phyloP scores from a whole-genome alignment of 2,329 filamentous ascomycete genomes.

The Exserohilum turcica region DNA sequence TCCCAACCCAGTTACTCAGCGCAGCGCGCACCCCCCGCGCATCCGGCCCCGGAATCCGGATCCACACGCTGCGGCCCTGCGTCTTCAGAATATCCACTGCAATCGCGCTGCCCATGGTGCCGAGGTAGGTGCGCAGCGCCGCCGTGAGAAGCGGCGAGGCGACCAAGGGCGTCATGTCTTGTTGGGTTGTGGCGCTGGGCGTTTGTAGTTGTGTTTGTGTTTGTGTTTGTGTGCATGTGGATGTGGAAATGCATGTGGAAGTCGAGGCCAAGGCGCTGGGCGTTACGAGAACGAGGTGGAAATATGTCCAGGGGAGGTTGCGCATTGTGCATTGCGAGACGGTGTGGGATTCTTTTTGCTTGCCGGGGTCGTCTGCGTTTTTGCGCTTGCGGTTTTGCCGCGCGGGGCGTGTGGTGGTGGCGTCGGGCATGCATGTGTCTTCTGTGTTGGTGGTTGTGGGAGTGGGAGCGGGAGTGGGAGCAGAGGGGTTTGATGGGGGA shows the following conservation, averaged over 20 bases:
- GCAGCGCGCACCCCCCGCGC: constrained; percentile 28
- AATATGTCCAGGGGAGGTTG: constrained; percentile 48
- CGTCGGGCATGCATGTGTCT: constrained; percentile 2
- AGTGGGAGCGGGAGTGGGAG: too few species aligned
- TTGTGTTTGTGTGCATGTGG: too few species aligned
- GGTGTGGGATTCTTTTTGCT: constrained; percentile 17
- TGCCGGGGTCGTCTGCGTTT: constrained; percentile 11
- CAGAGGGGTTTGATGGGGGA: not conserved
- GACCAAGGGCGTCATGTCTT: constrained; percentile 63
- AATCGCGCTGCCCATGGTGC: constrained; percentile 69
- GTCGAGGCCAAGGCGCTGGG: constrained; percentile 8
- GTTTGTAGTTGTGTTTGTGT: too few species aligned
- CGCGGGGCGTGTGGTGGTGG: not conserved
- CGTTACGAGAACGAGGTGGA: constrained; percentile 48
- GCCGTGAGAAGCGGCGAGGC: constrained; percentile 66
- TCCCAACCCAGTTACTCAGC: constrained; percentile 36
- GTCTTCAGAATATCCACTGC: constrained; percentile 70
- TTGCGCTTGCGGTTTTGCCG: constrained; percentile 21
- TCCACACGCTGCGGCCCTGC: constrained; percentile 22
- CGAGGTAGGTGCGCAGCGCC: constrained; percentile 71
- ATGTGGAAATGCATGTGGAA: too few species aligned
- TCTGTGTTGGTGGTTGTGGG: not conserved
- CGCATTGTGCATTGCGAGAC: constrained; percentile 48
- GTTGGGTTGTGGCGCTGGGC: not conserved
- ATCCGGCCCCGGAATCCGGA: constrained; percentile 37